phyloP scores from a whole-genome alignment of 805 yeast genomes.

The Komagataella populi region DNA sequence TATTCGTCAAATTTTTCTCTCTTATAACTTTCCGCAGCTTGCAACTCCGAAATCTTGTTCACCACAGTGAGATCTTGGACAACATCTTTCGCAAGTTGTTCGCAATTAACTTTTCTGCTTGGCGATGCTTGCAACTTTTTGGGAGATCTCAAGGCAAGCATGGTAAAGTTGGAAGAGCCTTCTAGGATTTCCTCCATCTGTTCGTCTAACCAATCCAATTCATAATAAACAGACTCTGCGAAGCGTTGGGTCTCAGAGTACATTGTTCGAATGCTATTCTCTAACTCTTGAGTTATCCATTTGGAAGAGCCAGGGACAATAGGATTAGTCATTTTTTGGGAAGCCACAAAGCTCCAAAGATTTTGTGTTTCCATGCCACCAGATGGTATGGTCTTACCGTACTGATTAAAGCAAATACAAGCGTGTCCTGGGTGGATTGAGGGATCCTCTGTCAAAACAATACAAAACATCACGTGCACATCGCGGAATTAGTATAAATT shows the following conservation, averaged over 20 bases:
- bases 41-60: constrained; percentile 9
- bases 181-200: constrained; percentile 22
- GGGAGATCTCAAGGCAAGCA: constrained; percentile 2
- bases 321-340: not conserved
- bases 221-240: constrained; percentile 22
- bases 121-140: constrained; percentile 10
- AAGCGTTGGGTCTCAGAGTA: constrained; percentile 23
- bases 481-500: not conserved
- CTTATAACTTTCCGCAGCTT: not conserved
- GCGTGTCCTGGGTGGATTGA: not conserved
- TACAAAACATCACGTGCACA: not conserved
- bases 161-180: constrained; percentile 10
- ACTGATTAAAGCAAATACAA: not conserved
- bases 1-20: not conserved
- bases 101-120: not conserved
- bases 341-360: constrained; percentile 5
- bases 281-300: constrained; percentile 34
- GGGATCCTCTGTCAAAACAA: not conserved
- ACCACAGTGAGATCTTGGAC: constrained; percentile 3
- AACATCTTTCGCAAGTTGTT: not conserved
- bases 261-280: constrained; percentile 23
- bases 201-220: constrained; percentile 25
- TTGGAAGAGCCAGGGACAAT: constrained; percentile 36
- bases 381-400: not conserved
- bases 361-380: not conserved